Evolutionary conservation across 306 rosid genomes (phyloP).

Genomic region (Lotus japonicus): DNA sequence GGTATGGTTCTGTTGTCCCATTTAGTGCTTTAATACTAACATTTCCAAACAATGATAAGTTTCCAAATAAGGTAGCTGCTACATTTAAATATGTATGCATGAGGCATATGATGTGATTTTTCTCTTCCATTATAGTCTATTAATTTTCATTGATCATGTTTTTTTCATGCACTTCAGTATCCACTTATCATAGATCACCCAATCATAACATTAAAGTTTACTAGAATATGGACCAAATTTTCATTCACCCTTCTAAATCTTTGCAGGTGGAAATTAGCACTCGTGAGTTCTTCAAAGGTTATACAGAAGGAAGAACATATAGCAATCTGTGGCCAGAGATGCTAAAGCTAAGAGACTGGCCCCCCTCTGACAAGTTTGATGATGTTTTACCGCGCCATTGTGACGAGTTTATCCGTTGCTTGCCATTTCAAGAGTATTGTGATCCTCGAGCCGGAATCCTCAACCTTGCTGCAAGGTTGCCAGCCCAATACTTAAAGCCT

Average conservation of each 20-base stretch:
- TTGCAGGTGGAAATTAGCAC: constrained; percentile 61
- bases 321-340: constrained; percentile 64
- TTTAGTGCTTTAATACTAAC: neutral
- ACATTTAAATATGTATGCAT: neutral
- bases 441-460: constrained; percentile 66
- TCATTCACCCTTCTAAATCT: constrained; percentile 6
- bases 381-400: constrained; percentile 72
- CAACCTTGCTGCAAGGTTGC: constrained; percentile 77
- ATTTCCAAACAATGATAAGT: neutral
- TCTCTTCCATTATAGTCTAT: neutral
- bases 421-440: constrained; percentile 72
- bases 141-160: neutral
- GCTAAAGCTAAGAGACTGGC: constrained; percentile 89
- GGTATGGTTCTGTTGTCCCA: constrained; percentile 33
- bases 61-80: neutral
- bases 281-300: constrained; percentile 57
- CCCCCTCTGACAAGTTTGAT: constrained; percentile 77
- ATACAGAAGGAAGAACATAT: constrained; percentile 49
- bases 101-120: neutral
- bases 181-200: neutral
- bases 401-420: constrained; percentile 62
- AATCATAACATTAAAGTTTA: neutral
- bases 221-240: neutral
- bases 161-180: neutral
- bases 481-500: constrained; percentile 43